Evolutionary conservation across 2,329 filamentous ascomycete genomes (phyloP).

Genomic region (Periconia sp.): DNA sequence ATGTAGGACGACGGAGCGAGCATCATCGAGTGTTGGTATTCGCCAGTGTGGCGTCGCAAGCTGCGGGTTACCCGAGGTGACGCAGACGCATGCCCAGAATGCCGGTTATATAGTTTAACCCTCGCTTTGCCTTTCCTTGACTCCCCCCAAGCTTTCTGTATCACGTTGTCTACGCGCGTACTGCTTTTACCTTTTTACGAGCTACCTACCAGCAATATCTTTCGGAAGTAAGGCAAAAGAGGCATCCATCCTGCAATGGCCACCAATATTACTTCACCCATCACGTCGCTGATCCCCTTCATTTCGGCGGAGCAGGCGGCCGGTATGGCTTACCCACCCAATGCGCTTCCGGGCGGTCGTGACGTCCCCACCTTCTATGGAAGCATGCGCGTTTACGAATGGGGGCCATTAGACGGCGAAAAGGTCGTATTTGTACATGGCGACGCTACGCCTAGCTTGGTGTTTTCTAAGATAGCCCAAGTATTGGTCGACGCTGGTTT

Average conservation of each 20-base stretch:
- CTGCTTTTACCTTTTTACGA: too few relatives aligned
- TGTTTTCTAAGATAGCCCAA: constrained; percentile 1
- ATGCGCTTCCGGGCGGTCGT: background rate
- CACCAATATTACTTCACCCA: background rate
- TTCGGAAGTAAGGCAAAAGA: too few relatives aligned
- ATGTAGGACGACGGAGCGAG: too few relatives aligned
- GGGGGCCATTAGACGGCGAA: background rate
- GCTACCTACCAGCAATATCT: background rate
- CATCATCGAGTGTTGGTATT: too few relatives aligned
- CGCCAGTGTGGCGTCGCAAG: background rate
- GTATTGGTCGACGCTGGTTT: background rate
- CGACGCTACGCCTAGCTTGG: background rate
- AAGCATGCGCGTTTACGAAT: background rate
- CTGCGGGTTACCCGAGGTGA: too few relatives aligned
- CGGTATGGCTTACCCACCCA: background rate
- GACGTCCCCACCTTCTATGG: background rate
- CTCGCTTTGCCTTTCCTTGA: background rate
- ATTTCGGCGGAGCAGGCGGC: background rate
- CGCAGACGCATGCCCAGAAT: background rate
- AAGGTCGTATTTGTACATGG: constrained; percentile 1
- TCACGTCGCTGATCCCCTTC: background rate
- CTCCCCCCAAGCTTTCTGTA: background rate
- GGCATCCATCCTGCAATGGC: background rate
- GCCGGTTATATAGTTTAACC: background rate
- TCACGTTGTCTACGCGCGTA: background rate